These are phyloP conservation scores for Xylaria sp. DNA, from an alignment of 2,329 filamentous ascomycete genomes.

Conservation along the genomic window DNA sequence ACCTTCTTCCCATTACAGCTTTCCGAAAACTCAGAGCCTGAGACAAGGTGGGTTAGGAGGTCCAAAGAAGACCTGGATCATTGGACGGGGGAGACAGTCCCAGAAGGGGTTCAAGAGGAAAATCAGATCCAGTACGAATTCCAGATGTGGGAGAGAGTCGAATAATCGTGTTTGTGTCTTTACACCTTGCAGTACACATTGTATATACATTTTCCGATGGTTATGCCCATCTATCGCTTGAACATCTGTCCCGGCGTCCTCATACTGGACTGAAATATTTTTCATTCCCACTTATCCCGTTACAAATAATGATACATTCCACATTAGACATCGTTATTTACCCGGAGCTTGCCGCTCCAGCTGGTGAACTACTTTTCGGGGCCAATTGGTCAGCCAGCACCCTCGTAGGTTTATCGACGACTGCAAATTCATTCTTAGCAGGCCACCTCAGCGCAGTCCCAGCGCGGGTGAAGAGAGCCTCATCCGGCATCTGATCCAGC, in stretches of 20 bases:
- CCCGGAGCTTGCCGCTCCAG: not conserved
- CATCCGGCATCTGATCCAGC: slow-evolving; percentile 62
- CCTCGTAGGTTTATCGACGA: slow-evolving; percentile 55
- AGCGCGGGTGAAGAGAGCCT: slow-evolving; percentile 49
- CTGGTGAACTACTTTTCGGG: not conserved
- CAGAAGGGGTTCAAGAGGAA: slow-evolving; percentile 68
- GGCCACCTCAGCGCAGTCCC: slow-evolving; percentile 57
- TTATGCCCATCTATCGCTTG: slow-evolving; percentile 14
- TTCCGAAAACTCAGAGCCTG: slow-evolving; percentile 48
- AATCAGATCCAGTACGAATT: slow-evolving; percentile 74
- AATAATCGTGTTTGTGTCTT: slow-evolving; percentile 36
- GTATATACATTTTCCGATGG: slow-evolving; percentile 32
- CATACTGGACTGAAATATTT: slow-evolving; percentile 4
- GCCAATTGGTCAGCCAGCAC: slow-evolving; percentile 52
- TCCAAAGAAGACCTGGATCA: slow-evolving; percentile 63
- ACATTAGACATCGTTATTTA: slow-evolving; percentile 1
- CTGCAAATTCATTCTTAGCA: slow-evolving; percentile 50
- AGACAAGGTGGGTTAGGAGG: slow-evolving; percentile 62
- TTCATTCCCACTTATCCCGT: not conserved
- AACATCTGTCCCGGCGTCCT: slow-evolving; percentile 9
- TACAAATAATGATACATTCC: slow-evolving; percentile 26
- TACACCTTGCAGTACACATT: slow-evolving; percentile 33
- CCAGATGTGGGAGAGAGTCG: slow-evolving; percentile 75
- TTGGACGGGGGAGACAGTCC: slow-evolving; percentile 74
- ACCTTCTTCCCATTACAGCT: slow-evolving; percentile 75